These are phyloP conservation scores for Onygena corvina DNA, from an alignment of 2,329 filamentous ascomycete genomes.

Conservation along the genomic window DNA sequence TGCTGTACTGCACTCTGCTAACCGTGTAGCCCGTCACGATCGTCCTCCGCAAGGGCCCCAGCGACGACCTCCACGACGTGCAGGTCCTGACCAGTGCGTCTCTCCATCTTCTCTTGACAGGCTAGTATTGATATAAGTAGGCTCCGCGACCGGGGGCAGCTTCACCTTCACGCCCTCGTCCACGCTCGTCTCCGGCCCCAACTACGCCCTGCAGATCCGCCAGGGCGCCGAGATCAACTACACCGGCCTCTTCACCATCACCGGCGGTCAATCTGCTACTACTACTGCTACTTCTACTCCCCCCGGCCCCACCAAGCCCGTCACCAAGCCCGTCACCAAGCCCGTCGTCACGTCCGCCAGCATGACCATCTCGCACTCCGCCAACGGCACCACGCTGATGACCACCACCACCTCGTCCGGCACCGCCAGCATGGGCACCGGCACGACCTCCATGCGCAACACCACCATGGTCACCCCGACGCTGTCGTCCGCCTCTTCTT, in stretches of 20 bases:
- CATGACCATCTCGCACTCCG: background rate
- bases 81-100: constrained; percentile 32
- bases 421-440: constrained; percentile 17
- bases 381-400: constrained; percentile 11
- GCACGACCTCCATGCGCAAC: constrained; percentile 8
- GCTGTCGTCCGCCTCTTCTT: constrained; percentile 13
- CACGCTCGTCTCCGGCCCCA: constrained; percentile 32
- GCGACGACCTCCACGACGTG: constrained; percentile 41
- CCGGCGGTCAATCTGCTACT: constrained; percentile 22
- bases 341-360: background rate
- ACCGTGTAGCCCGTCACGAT: constrained; percentile 41
- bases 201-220: constrained; percentile 49
- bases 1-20: constrained; percentile 10
- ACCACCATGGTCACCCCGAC: constrained; percentile 14
- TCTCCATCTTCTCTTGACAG: background rate
- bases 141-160: constrained; percentile 33
- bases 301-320: constrained; percentile 14
- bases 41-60: constrained; percentile 42
- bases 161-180: constrained; percentile 42
- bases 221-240: constrained; percentile 45
- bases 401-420: constrained; percentile 5
- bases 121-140: constrained; percentile 17
- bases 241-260: constrained; percentile 40
- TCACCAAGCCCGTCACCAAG: constrained; percentile 1
- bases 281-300: constrained; percentile 7